phyloP scores from a whole-genome alignment of 768 basidiomycete species.

The Tubosaeta brunneosetosa region DNA sequence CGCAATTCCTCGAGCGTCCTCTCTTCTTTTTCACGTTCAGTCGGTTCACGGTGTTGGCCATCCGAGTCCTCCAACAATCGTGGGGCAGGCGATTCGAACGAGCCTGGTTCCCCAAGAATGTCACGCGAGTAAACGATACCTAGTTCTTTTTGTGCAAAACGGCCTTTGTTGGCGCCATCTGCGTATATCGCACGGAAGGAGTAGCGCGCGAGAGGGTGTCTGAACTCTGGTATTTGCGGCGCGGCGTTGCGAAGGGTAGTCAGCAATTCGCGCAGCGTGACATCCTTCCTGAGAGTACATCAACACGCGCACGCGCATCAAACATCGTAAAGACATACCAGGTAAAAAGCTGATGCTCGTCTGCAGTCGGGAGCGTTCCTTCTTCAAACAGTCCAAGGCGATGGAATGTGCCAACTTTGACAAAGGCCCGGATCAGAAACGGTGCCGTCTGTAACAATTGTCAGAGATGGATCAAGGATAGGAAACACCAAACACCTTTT shows the following conservation, averaged over 20 bases:
- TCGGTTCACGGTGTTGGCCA: slow-evolving; percentile 28
- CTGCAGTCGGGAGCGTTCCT: slow-evolving; percentile 66
- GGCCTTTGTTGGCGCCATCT: slow-evolving; percentile 66
- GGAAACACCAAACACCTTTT: slow-evolving; percentile 40
- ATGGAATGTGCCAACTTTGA: slow-evolving; percentile 79
- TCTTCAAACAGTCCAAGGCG: slow-evolving; percentile 73
- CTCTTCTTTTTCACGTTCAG: slow-evolving; percentile 54
- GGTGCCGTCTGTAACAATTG: slow-evolving; percentile 55
- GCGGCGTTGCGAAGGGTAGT: slow-evolving; percentile 71
- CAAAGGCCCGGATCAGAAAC: slow-evolving; percentile 77
- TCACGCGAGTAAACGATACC: slow-evolving; percentile 81
- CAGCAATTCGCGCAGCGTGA: slow-evolving; percentile 73
- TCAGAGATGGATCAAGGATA: neutral
- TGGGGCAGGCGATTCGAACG: slow-evolving; percentile 51
- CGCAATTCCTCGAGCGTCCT: slow-evolving; percentile 74
- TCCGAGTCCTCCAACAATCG: slow-evolving; percentile 53
- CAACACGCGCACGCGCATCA: neutral
- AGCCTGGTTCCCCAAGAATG: slow-evolving; percentile 75
- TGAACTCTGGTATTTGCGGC: slow-evolving; percentile 64
- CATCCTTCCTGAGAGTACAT: slow-evolving; percentile 59
- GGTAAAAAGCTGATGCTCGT: slow-evolving; percentile 79
- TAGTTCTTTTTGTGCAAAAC: slow-evolving; percentile 72
- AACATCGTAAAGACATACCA: slow-evolving; percentile 44
- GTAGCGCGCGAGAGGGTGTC: slow-evolving; percentile 78
- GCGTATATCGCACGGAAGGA: slow-evolving; percentile 78